Conservation (phyloP, 1,139 yeast species). For the Scheffersomyces quercinus region DNA sequence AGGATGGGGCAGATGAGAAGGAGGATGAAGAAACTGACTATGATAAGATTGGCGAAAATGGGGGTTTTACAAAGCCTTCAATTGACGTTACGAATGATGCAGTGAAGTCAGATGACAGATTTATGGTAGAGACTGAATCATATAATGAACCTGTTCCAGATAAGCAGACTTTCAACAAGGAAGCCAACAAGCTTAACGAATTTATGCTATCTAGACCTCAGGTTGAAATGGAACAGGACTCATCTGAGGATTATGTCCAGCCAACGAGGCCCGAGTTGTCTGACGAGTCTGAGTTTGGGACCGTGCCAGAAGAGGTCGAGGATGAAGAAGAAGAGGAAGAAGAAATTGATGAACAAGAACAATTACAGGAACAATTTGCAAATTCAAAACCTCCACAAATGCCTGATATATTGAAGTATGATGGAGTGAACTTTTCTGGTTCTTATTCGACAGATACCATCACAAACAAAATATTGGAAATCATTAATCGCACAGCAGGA, state of each 20-base stretch:
- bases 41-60: too few relatives aligned
- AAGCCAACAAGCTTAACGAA: not conserved
- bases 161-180: not conserved
- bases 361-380: conserved; percentile 3
- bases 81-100: too few relatives aligned
- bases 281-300: too few relatives aligned
- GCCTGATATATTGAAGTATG: conserved; percentile 7
- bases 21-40: too few relatives aligned
- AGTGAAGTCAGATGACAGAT: too few relatives aligned
- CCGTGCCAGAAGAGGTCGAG: not conserved
- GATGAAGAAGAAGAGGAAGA: not conserved
- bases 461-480: conserved; percentile 3
- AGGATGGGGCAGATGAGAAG: too few relatives aligned
- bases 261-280: too few relatives aligned
- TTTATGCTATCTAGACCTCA: not conserved
- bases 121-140: not conserved
- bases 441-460: conserved; percentile 3
- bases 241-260: not conserved
- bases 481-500: conserved; percentile 8
- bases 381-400: conserved; percentile 7
- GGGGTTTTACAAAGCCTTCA: too few relatives aligned
- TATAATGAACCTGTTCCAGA: not conserved
- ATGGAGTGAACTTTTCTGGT: conserved; percentile 7
- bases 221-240: not conserved
- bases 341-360: conserved; percentile 4